phyloP scores from a whole-genome alignment of 2,329 filamentous ascomycete genomes.

The Arthrobotrys sphaeroides region DNA sequence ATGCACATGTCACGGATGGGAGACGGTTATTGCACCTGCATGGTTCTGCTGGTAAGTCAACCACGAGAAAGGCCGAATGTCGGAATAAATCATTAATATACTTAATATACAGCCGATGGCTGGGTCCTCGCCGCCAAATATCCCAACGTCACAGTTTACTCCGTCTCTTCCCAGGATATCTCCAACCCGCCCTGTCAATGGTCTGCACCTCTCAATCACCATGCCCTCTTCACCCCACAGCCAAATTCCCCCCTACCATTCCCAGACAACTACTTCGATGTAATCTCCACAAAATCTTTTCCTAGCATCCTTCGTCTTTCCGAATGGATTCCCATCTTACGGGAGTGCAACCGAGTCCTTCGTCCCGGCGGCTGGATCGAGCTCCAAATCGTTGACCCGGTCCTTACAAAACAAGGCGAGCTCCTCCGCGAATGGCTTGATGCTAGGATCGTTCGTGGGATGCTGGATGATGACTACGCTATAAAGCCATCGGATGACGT shows the following conservation, averaged over 20 bases:
- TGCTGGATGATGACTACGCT: conserved; percentile 48
- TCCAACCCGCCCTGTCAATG: conserved; percentile 53
- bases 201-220: conserved; percentile 53
- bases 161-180: conserved; percentile 49
- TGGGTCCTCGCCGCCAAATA: conserved; percentile 55
- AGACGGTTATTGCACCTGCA: conserved; percentile 51
- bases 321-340: conserved; percentile 44
- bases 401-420: conserved; percentile 51
- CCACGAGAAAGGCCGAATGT: too few relatives aligned
- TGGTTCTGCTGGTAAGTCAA: conserved; percentile 43
- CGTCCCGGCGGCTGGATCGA: conserved; percentile 54
- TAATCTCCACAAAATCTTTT: conserved; percentile 51
- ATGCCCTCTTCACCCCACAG: conserved; percentile 43
- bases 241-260: conserved; percentile 51
- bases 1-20: conserved; percentile 39
- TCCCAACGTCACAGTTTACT: conserved; percentile 51
- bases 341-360: conserved; percentile 53
- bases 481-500: conserved; percentile 51
- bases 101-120: conserved; percentile 48
- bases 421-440: conserved; percentile 52
- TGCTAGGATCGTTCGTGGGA: conserved; percentile 43
- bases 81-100: conserved; percentile 15
- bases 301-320: conserved; percentile 44
- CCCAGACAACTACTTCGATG: conserved; percentile 54
- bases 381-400: conserved; percentile 52